Base-by-base conservation (phyloP, 768 basidiomycete genomes). In the Cystobasidium ongulense region DNA sequence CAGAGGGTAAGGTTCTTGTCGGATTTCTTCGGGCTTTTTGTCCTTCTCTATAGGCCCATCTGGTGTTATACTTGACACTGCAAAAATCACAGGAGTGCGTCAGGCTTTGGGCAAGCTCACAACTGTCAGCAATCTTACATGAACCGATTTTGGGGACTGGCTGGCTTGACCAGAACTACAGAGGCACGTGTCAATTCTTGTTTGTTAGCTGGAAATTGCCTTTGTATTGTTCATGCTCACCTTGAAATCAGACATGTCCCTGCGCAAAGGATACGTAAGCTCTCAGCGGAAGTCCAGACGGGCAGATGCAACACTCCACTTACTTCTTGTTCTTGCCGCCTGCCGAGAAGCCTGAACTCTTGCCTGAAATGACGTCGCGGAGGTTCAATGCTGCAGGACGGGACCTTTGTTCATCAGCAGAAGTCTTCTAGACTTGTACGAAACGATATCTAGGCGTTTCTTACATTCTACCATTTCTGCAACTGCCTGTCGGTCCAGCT, bases 21-120 rank as follows among this genome's bases (percentile, higher is more conserved):
- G 87, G 75, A 99, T 88, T 78, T 95, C 87, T 68, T 88, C 87
- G 36, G 84, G 82, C 23, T 88, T 86, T 77, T 87, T 89, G 0
- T 89, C 86, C 1, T 89, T 86, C 77, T 99, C 95, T 65, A 99
- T 94, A 65, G 86, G 89, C 1, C 95, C 94, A 80, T 97, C 94
- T 74, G 1, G 78, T 11, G 71, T 72, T 57, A 63, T 63, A 23
- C 57, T 72, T 1, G 21, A 31, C 74, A 63, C n/a, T 63, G 10
- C 23, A 5, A n/a, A n/a, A n/a, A n/a, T n/a, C n/a, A n/a, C n/a
- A n/a, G n/a, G n/a, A n/a, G n/a, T n/a, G n/a, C n/a, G n/a, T n/a
- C n/a, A n/a, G n/a, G n/a, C n/a, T n/a, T n/a, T n/a, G n/a, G n/a
- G n/a, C n/a, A n/a, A n/a, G n/a, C n/a, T n/a, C n/a, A n/a, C n/a